Evolutionary conservation across 176 grass and related monocot genomes (phyloP).

Genomic region (Calamus simplicifolius): DNA sequence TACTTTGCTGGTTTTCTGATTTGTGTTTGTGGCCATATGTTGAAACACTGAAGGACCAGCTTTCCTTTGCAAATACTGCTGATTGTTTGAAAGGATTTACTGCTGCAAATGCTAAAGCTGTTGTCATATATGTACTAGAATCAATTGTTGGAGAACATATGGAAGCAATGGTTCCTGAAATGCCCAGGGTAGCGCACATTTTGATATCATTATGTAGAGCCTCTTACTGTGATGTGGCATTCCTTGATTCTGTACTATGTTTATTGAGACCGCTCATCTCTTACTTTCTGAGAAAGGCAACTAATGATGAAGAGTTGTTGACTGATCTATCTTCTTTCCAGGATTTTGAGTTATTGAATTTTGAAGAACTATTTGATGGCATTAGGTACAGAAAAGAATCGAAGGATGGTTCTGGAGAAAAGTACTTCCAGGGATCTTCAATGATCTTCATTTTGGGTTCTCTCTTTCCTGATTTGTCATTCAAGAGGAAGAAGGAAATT

Average conservation of each 20-base stretch:
- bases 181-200: slow-evolving; percentile 72
- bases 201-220: slow-evolving; percentile 84
- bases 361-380: slow-evolving; percentile 83
- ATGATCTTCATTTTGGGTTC: slow-evolving; percentile 72
- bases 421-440: slow-evolving; percentile 46
- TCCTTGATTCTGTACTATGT: slow-evolving; percentile 73
- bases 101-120: slow-evolving; percentile 77
- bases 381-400: slow-evolving; percentile 37
- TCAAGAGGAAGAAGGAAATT: slow-evolving; percentile 68
- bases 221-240: slow-evolving; percentile 80
- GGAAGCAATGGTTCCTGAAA: slow-evolving; percentile 78
- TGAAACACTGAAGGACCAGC: slow-evolving; percentile 48
- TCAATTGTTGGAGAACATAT: slow-evolving; percentile 63
- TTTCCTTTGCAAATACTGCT: slow-evolving; percentile 29
- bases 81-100: slow-evolving; percentile 57
- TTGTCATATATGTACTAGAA: slow-evolving; percentile 85
- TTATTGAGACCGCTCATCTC: slow-evolving; percentile 69
- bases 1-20: slow-evolving; percentile 96
- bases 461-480: slow-evolving; percentile 78
- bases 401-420: slow-evolving; percentile 27
- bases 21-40: slow-evolving; percentile 92
- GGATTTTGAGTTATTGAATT: slow-evolving; percentile 72
- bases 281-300: slow-evolving; percentile 52
- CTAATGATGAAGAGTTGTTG: slow-evolving; percentile 44
- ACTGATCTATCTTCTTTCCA: slow-evolving; percentile 28